These are phyloP conservation scores for Neonectria coccinea DNA, from an alignment of 2,329 filamentous ascomycete species.

Conservation along the genomic window DNA sequence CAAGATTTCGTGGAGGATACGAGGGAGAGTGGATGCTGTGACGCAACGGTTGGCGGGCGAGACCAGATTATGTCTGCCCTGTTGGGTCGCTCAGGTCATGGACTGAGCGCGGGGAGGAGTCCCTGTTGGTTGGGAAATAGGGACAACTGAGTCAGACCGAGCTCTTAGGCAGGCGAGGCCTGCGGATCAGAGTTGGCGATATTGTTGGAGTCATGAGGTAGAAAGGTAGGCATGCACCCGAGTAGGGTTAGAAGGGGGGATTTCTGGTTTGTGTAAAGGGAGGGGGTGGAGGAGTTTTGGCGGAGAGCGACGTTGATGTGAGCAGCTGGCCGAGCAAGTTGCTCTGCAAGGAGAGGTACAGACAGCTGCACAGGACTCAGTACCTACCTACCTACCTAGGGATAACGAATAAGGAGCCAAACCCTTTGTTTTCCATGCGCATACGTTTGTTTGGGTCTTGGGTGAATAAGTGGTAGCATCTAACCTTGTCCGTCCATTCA, in stretches of 20 bases:
- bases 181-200: background rate
- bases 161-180: background rate
- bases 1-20: conserved; percentile 14
- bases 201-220: background rate
- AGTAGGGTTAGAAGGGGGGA: background rate
- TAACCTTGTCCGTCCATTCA: background rate
- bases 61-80: background rate
- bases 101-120: background rate
- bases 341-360: background rate
- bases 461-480: background rate
- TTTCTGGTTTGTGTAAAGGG: background rate
- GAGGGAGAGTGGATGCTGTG: conserved; percentile 26
- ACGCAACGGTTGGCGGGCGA: conserved; percentile 24
- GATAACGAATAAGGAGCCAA: too few species aligned
- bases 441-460: background rate
- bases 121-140: background rate
- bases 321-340: background rate
- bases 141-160: conserved; percentile 11
- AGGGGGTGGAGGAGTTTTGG: background rate
- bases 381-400: too few species aligned
- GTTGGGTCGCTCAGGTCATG: conserved; percentile 3
- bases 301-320: background rate
- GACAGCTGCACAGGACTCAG: background rate
- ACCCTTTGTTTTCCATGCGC: background rate
- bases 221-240: background rate